phyloP scores from a whole-genome alignment of 805 yeast genomes.

The Candida nemodendra region DNA sequence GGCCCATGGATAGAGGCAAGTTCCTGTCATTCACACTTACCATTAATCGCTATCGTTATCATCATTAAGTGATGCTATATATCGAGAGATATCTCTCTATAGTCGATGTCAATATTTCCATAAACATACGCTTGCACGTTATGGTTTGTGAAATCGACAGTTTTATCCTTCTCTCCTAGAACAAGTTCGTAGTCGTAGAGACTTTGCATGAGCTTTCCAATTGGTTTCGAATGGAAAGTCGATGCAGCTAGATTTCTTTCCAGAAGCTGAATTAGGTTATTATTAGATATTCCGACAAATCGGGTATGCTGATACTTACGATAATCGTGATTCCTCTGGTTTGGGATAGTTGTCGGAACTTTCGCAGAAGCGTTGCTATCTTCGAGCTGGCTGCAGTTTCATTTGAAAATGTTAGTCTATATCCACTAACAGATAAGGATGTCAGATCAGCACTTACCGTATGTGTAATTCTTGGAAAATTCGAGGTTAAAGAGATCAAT shows the following conservation, averaged over 20 bases:
- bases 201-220: constrained; percentile 19
- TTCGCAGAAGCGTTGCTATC: constrained; percentile 16
- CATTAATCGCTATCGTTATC: no score
- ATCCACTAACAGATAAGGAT: no score
- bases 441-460: constrained; percentile 31
- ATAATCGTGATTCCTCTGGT: constrained; percentile 14
- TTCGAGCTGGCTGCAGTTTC: constrained; percentile 17
- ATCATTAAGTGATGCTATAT: background rate
- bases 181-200: constrained; percentile 24
- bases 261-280: constrained; percentile 13
- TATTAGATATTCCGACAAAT: background rate
- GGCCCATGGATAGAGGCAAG: no score
- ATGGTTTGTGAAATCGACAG: background rate
- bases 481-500: constrained; percentile 27
- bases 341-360: constrained; percentile 25
- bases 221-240: constrained; percentile 21
- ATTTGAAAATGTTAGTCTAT: constrained; percentile 5
- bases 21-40: no score
- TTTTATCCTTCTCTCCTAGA: constrained; percentile 3
- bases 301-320: constrained; percentile 17
- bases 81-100: background rate
- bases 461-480: constrained; percentile 20
- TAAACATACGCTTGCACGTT: constrained; percentile 2
- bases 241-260: constrained; percentile 13
- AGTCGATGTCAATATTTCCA: constrained; percentile 5